Evolutionary conservation across 2,329 filamentous ascomycete species (phyloP).

Genomic region (Cadophora luteo-olivacea): DNA sequence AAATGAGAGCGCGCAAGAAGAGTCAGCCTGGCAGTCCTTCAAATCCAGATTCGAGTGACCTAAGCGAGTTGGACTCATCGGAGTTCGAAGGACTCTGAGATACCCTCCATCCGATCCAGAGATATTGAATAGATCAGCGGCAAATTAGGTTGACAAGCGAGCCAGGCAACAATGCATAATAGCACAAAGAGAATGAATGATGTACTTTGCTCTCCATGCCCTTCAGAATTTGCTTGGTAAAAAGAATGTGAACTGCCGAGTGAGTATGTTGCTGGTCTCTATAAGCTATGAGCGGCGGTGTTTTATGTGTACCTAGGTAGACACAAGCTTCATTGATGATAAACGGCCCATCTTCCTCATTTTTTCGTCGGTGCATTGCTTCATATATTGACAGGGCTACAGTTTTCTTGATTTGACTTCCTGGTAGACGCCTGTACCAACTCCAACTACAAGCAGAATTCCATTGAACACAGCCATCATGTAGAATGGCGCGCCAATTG

Average conservation of each 20-base stretch:
- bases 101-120: neutral
- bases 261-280: neutral
- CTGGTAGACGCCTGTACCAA: slow-evolving; percentile 40
- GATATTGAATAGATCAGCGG: neutral
- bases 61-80: neutral
- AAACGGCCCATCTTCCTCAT: no score
- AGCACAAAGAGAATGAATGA: neutral
- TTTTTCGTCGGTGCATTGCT: no score
- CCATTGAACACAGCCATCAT: slow-evolving; percentile 92
- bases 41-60: neutral
- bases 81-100: neutral
- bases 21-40: neutral
- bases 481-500: slow-evolving; percentile 84
- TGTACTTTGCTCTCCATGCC: neutral
- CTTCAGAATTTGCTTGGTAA: no score
- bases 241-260: neutral
- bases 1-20: neutral
- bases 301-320: neutral
- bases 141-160: neutral
- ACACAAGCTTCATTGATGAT: neutral
- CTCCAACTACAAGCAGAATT: slow-evolving; percentile 62
- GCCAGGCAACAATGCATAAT: neutral
- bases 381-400: neutral
- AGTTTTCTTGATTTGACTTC: slow-evolving; percentile 33
- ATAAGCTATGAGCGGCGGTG: neutral